phyloP scores from a whole-genome alignment of 2,329 filamentous ascomycete genomes.

The Sarocladium kiliense region DNA sequence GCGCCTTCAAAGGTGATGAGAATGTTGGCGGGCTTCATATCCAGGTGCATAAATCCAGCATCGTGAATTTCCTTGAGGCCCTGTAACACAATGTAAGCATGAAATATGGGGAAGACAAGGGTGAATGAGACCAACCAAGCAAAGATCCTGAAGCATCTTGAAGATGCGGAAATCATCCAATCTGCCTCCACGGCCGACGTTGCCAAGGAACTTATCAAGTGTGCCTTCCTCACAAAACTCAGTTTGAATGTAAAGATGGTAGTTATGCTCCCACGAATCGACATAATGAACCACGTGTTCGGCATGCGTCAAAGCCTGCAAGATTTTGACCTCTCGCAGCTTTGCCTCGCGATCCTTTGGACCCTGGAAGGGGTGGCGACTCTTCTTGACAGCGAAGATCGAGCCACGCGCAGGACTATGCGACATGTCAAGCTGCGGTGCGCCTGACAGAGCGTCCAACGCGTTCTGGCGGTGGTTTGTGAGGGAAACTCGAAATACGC shows the following conservation, averaged over 20 bases:
- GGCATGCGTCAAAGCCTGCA: slow-evolving; percentile 70
- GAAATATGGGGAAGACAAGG: background rate
- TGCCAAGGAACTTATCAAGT: slow-evolving; percentile 77
- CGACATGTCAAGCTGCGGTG: slow-evolving; percentile 26
- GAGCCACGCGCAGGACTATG: slow-evolving; percentile 49
- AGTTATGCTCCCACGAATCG: slow-evolving; percentile 81
- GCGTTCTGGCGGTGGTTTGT: slow-evolving; percentile 23
- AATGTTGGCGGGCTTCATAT: slow-evolving; percentile 81
- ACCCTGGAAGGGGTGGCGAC: slow-evolving; percentile 73
- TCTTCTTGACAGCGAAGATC: slow-evolving; percentile 92
- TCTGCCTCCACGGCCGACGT: slow-evolving; percentile 75
- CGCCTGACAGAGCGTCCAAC: slow-evolving; percentile 37
- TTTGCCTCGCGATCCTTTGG: slow-evolving; percentile 76
- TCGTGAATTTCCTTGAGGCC: slow-evolving; percentile 88
- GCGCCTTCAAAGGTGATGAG: slow-evolving; percentile 76
- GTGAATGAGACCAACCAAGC: slow-evolving; percentile 57
- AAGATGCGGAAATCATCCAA: slow-evolving; percentile 97
- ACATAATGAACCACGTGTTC: slow-evolving; percentile 83
- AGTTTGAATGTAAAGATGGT: slow-evolving; percentile 91
- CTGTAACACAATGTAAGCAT: slow-evolving; percentile 35
- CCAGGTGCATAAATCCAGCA: slow-evolving; percentile 77
- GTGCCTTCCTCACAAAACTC: slow-evolving; percentile 96
- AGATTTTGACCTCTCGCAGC: slow-evolving; percentile 74
- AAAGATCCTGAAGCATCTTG: slow-evolving; percentile 89
- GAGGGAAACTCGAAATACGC: slow-evolving; percentile 73